Evolutionary conservation across 306 rosid genomes (phyloP).

Genomic region (Cucurbita maxima): DNA sequence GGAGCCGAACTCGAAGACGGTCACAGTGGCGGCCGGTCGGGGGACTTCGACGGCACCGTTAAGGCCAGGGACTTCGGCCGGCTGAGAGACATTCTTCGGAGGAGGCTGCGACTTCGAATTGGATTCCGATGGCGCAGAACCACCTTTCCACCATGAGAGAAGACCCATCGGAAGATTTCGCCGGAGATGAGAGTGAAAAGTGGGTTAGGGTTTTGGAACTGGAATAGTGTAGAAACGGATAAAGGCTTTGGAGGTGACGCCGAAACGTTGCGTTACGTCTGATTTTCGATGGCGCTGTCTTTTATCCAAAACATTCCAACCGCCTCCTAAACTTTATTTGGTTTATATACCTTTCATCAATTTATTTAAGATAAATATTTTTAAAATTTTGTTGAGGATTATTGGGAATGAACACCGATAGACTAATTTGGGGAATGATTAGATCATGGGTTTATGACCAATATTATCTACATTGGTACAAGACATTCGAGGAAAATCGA

Average conservation of each 20-base stretch:
- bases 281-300: too few relatives aligned
- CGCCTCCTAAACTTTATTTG: not conserved
- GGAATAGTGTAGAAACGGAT: not conserved
- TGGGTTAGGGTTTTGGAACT: slow-evolving; percentile 2
- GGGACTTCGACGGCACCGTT: slow-evolving; percentile 78
- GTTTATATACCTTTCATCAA: too few relatives aligned
- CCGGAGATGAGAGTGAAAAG: not conserved
- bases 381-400: too few relatives aligned
- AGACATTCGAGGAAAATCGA: too few relatives aligned
- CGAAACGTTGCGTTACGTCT: not conserved
- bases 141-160: slow-evolving; percentile 64
- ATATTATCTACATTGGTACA: too few relatives aligned
- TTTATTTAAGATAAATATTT: too few relatives aligned
- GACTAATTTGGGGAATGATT: too few relatives aligned
- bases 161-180: slow-evolving; percentile 40
- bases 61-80: slow-evolving; percentile 44
- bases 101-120: slow-evolving; percentile 13
- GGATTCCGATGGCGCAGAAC: slow-evolving; percentile 10
- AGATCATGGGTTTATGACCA: too few relatives aligned
- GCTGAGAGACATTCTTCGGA: not conserved
- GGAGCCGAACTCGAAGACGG: slow-evolving; percentile 78
- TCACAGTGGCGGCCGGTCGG: slow-evolving; percentile 32
- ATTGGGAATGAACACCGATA: too few relatives aligned
- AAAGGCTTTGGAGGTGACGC: not conserved
- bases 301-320: not conserved